Base-by-base conservation (phyloP, 371 early-diverging fungal genomes). In the Coemansia sp. region DNA sequence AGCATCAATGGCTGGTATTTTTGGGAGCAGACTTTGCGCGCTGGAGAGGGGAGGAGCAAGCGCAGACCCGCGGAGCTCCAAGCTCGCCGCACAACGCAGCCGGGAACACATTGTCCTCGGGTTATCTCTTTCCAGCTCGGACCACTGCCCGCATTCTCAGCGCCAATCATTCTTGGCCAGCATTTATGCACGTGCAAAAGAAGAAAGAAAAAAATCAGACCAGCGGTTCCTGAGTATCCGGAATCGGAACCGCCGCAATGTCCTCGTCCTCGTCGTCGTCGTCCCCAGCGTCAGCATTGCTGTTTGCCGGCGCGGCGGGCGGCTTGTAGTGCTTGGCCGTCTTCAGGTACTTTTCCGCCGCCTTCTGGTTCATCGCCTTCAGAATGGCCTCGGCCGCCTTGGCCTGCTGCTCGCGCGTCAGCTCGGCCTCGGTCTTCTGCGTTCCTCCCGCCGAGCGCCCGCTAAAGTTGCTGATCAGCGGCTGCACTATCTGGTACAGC, bases 321-420 rank as follows among this genome's bases (percentile, higher is more conserved):
- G 69, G 69, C 60, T 65, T 47, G 45, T 68, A 72, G 34, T 63
- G 57, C 61, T 67, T 72, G 20, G 72, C 72, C 20, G 50, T 61
- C 49, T 39, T 41, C 26, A 56, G 34, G 38, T 72, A 68, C 41
- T 50, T 60, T 31, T 68, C 65, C 1, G 65, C 42, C 9, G 68
- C 68, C 41, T 65, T 35, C 16, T 43, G 53, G 48, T 72, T 72
- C 61, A 72, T 47, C 14, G 57, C 68, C 31, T 39, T 59, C 45
- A 72, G 39, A 12, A 72, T 57, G 10, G 68, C 74, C 55, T 64
- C 61, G 16, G 74, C 74, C 4, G 68, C 74, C 36, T 52, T 52
- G 6, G 74, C 74, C 65, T 72, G 74, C 61, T 72, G 61, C 55
- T 72, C 69, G 33, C 64, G 68, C 20, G 74, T 68, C n/a, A 72